Evolutionary conservation across 441 rosid genomes (phyloP).

Genomic region (Manihot esculenta): DNA sequence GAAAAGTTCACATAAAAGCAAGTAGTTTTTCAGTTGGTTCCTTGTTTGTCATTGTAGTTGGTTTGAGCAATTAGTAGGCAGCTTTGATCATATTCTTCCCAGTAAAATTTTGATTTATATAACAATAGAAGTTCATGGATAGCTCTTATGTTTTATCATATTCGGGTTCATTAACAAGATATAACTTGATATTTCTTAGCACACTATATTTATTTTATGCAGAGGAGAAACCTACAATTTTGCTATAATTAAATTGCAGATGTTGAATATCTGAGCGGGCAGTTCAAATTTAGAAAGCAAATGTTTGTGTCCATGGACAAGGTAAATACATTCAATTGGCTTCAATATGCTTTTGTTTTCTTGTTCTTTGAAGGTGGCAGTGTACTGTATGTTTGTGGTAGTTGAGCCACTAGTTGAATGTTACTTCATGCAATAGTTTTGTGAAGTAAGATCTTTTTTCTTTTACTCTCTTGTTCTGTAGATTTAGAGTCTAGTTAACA

Average conservation of each 20-base stretch:
- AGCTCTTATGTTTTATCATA: neutral
- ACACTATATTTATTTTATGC: conserved; percentile 5
- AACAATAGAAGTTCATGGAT: neutral
- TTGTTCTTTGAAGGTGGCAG: neutral
- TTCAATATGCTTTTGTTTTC: neutral
- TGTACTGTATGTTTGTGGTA: neutral
- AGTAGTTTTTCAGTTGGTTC: neutral
- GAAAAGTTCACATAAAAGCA: neutral
- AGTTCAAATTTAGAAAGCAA: neutral
- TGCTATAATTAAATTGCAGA: conserved; percentile 5
- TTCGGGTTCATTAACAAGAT: neutral
- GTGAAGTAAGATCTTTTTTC: neutral
- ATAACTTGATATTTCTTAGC: neutral
- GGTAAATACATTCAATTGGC: conserved; percentile 1
- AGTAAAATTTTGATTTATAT: neutral
- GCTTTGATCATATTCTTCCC: neutral
- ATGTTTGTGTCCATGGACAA: neutral
- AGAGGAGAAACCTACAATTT: no score
- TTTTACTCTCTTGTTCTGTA: no score
- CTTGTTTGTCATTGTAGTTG: neutral
- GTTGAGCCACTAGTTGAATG: neutral
- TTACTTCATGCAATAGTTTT: neutral
- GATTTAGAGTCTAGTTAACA: no score
- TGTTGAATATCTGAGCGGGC: neutral
- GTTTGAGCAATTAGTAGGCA: neutral